Conservation (phyloP, 345 rosid genomes). For the Linum tenue region DNA sequence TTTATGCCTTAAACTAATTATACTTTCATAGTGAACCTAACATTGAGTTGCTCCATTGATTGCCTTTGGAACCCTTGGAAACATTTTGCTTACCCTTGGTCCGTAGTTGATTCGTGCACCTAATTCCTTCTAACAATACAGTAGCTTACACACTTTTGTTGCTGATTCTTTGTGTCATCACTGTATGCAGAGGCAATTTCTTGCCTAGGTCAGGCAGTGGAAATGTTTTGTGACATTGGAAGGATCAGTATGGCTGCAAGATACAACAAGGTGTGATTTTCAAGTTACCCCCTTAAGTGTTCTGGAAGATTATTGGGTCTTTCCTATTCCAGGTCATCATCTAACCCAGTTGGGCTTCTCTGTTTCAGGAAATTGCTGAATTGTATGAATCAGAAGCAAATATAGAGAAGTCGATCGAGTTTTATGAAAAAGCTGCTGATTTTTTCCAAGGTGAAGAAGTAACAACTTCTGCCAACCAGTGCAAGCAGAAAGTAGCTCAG, state of each 20-base stretch:
- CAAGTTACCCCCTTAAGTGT: too few species aligned
- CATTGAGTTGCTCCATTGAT: too few species aligned
- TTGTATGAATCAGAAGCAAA: constrained; percentile 23
- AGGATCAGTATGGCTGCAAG: constrained; percentile 98
- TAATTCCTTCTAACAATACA: background rate
- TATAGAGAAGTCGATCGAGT: constrained; percentile 22
- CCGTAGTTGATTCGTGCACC: background rate
- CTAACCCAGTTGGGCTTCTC: background rate
- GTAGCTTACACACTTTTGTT: background rate
- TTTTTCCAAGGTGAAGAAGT: constrained; percentile 43
- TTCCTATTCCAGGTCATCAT: background rate
- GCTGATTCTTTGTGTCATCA: background rate
- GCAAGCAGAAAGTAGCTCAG: constrained; percentile 96
- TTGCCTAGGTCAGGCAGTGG: constrained; percentile 79
- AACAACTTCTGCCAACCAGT: constrained; percentile 90
- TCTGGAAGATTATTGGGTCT: background rate
- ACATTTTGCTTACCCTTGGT: background rate
- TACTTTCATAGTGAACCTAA: too few species aligned
- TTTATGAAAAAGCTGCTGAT: constrained; percentile 25
- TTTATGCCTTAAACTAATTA: too few species aligned
- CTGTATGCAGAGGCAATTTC: constrained; percentile 69
- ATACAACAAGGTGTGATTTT: constrained; percentile 58
- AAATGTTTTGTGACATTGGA: constrained; percentile 79
- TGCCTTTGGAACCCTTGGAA: background rate
- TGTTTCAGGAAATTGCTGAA: constrained; percentile 25